phyloP scores from a whole-genome alignment of 2,329 filamentous ascomycete genomes.

The Cladosporium halotolerans region DNA sequence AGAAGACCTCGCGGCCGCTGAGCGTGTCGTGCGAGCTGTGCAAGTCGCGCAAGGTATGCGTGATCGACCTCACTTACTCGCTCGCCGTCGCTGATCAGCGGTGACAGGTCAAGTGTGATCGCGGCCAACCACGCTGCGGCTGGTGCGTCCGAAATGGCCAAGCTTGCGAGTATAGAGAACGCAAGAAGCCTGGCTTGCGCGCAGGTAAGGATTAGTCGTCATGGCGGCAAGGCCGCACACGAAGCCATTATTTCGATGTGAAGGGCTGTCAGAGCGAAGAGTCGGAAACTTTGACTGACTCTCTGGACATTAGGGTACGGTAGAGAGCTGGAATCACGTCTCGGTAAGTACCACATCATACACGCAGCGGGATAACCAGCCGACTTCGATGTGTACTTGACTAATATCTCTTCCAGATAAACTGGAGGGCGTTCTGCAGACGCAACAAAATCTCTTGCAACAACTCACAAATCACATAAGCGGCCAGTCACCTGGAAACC shows the following conservation, averaged over 20 bases:
- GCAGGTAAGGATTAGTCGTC: slow-evolving; percentile 12
- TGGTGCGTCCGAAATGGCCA: slow-evolving; percentile 65
- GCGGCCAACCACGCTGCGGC: slow-evolving; percentile 67
- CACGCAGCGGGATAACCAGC: not conserved
- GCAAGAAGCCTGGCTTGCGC: slow-evolving; percentile 61
- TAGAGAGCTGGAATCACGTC: slow-evolving; percentile 54
- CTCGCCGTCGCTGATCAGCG: not conserved
- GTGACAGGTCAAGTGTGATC: slow-evolving; percentile 57
- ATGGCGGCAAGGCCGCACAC: not conserved
- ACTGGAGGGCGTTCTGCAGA: slow-evolving; percentile 39
- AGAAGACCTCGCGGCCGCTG: slow-evolving; percentile 33
- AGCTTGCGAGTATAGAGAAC: slow-evolving; percentile 61
- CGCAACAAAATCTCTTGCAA: slow-evolving; percentile 42
- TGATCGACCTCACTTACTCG: not conserved
- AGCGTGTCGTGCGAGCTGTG: slow-evolving; percentile 63
- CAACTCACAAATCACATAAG: slow-evolving; percentile 31
- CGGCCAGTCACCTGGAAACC: not conserved
- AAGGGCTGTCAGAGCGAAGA: too few species aligned
- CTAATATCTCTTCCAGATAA: slow-evolving; percentile 32
- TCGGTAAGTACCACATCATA: slow-evolving; percentile 40
- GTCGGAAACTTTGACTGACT: not conserved
- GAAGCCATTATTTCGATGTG: too few species aligned
- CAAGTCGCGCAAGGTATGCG: slow-evolving; percentile 68
- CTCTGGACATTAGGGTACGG: slow-evolving; percentile 40
- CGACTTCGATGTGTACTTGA: too few species aligned